These are phyloP conservation scores for Picea glauca DNA, from an alignment of 75 land plant genomes.

Conservation along the genomic window DNA sequence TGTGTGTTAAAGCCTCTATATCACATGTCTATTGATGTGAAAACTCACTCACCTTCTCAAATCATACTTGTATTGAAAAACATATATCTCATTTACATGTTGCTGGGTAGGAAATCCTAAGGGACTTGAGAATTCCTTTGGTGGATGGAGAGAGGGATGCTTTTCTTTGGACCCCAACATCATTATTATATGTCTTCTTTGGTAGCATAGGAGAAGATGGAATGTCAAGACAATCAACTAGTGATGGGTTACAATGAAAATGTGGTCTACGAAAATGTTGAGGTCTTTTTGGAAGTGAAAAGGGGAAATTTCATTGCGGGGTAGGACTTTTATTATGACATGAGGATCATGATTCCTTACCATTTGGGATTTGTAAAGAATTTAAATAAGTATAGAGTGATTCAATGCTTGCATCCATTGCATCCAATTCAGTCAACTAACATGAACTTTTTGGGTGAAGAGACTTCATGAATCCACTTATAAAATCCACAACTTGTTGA, in stretches of 20 bases:
- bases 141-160: slow-evolving; percentile 10
- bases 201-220: slow-evolving; percentile 3
- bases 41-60: slow-evolving; percentile 47
- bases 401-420: neutral
- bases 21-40: slow-evolving; percentile 65
- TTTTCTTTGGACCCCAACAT: neutral
- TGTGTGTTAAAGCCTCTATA: slow-evolving; percentile 42
- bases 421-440: neutral
- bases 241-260: neutral
- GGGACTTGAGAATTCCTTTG: slow-evolving; percentile 38
- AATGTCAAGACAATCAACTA: neutral
- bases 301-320: slow-evolving; percentile 8
- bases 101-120: slow-evolving; percentile 1
- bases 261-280: neutral
- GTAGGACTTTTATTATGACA: neutral
- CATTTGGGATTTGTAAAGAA: slow-evolving; percentile 4
- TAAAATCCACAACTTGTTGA: slow-evolving; percentile 17
- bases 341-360: neutral
- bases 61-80: slow-evolving; percentile 16
- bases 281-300: neutral
- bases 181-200: slow-evolving; percentile 1
- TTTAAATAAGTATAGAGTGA: slow-evolving; percentile 4
- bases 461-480: neutral
- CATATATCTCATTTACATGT: slow-evolving; percentile 22
- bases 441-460: slow-evolving; percentile 6